phyloP scores from a whole-genome alignment of 129 eudicot species.

The Ambrosia trifida region DNA sequence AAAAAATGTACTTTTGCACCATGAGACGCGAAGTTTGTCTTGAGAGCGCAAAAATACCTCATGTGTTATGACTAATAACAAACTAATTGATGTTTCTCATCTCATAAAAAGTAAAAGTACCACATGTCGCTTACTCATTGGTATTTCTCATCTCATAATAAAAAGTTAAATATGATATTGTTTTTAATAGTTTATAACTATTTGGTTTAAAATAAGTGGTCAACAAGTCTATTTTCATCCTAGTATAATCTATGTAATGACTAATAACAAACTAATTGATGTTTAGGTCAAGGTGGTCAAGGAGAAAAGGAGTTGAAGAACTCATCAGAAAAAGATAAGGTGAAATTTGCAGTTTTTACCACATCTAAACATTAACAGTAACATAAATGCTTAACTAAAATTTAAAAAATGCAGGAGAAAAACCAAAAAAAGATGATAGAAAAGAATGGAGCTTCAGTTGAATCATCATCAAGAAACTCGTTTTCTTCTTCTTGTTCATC shows the following conservation, averaged over 20 bases:
- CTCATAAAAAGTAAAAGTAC: too few relatives aligned
- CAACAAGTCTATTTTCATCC: too few relatives aligned
- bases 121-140: too few relatives aligned
- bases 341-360: slow-evolving; percentile 20
- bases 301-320: slow-evolving; percentile 38
- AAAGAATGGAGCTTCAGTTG: slow-evolving; percentile 48
- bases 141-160: too few relatives aligned
- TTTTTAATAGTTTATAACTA: too few relatives aligned
- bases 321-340: slow-evolving; percentile 39
- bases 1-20: too few relatives aligned
- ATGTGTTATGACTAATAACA: too few relatives aligned
- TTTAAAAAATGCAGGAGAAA: slow-evolving; percentile 41
- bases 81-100: too few relatives aligned
- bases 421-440: slow-evolving; percentile 36
- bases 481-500: slow-evolving; percentile 68
- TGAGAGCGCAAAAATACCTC: too few relatives aligned
- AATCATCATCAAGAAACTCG: slow-evolving; percentile 71
- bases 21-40: too few relatives aligned
- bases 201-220: too few relatives aligned
- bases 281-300: slow-evolving; percentile 42
- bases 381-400: slow-evolving; percentile 6
- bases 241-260: background rate
- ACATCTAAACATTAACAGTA: slow-evolving; percentile 10
- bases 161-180: too few relatives aligned
- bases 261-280: slow-evolving; percentile 2